A percentile compares a stretch with the other conserved stretches of the same genome.
Conservation (phyloP, 1,139 yeast genomes). For the Waltiozyma sp. region DNA sequence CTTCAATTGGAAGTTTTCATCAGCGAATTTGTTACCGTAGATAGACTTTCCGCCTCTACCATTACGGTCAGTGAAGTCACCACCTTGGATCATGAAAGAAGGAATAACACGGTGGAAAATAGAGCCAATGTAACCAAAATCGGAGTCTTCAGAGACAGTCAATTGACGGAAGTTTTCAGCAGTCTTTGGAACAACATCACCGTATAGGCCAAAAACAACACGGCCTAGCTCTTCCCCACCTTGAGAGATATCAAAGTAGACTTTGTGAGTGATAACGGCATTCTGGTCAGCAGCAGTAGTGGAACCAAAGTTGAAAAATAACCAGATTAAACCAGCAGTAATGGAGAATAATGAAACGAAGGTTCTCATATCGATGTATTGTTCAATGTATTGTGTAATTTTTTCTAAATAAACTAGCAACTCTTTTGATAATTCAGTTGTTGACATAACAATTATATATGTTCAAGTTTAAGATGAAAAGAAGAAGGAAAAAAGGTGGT, state of each 20-base stretch:
- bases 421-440: no score
- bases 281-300: constrained; percentile 23
- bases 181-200: constrained; percentile 92
- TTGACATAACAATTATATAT: no score
- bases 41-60: constrained; percentile 99
- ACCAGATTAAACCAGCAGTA: not conserved
- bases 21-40: constrained; percentile 92
- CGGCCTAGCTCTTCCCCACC: constrained; percentile 41
- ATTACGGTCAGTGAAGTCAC: constrained; percentile 91
- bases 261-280: constrained; percentile 61
- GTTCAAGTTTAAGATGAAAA: no score
- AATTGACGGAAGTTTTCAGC: constrained; percentile 97
- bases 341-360: no score
- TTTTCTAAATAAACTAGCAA: not conserved
- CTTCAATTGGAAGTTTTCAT: constrained; percentile 80
- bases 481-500: no score
- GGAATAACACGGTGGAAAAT: constrained; percentile 98
- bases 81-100: constrained; percentile 98
- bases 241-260: constrained; percentile 76
- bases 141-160: constrained; percentile 88
- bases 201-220: constrained; percentile 70
- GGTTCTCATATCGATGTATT: not conserved
- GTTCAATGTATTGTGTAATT: not conserved
- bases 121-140: constrained; percentile 86
- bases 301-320: constrained; percentile 4